A percentile compares a stretch with the other conserved stretches of the same genome.
Evolutionary conservation across 257 asterid genomes (phyloP).

Genomic region (Petrea volubilis): DNA sequence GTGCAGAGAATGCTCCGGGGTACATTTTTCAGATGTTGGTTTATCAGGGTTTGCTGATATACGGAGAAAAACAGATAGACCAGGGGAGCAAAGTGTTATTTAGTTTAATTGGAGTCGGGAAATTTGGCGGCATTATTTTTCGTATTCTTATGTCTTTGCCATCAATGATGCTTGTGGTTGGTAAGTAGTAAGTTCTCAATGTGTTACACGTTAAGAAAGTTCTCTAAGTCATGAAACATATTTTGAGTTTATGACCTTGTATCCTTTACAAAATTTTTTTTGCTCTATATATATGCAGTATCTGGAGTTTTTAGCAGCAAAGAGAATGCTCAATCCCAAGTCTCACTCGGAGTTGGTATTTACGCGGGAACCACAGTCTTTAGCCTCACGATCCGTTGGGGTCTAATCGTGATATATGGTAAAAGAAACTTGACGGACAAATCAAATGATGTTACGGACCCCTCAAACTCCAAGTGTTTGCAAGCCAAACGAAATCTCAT

Average conservation of each 20-base stretch:
- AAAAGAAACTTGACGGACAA: conserved; percentile 31
- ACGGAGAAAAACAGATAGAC: conserved; percentile 44
- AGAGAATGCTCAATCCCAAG: conserved; percentile 43
- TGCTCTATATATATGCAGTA: conserved; percentile 12
- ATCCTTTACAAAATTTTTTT: background rate
- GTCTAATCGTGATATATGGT: conserved; percentile 40
- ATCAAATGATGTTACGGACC: background rate
- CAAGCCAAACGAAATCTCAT: conserved; percentile 23
- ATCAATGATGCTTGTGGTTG: conserved; percentile 50
- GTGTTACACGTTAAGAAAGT: no score
- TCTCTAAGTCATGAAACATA: no score
- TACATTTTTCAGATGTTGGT: conserved; percentile 44
- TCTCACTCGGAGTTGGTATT: conserved; percentile 49
- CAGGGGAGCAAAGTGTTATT: conserved; percentile 51
- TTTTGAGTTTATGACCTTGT: no score
- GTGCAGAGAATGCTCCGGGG: conserved; percentile 51
- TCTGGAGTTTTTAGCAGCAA: conserved; percentile 43
- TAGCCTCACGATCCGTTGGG: conserved; percentile 55
- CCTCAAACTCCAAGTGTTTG: conserved; percentile 19
- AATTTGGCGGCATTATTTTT: conserved; percentile 53
- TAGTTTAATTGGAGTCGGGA: conserved; percentile 40
- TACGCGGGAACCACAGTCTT: conserved; percentile 51
- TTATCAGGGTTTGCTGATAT: conserved; percentile 46
- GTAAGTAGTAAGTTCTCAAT: no score
- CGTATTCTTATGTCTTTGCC: conserved; percentile 60